phyloP scores from a whole-genome alignment of 202 grass and related monocot species.

The Zizania palustris region DNA sequence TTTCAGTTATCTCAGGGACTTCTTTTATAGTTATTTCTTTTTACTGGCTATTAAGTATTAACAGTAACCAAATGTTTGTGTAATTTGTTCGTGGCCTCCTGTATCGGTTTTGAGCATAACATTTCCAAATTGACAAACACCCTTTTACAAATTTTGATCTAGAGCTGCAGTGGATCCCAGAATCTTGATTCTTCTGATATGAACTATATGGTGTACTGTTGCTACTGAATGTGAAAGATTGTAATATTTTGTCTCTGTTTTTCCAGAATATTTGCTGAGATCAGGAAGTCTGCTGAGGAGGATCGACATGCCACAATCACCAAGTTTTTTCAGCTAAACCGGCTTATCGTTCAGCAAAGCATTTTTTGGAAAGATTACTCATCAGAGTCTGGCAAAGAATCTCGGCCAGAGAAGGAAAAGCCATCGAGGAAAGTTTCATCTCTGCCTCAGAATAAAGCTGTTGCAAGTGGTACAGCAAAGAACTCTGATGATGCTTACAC shows the following conservation, averaged over 20 bases:
- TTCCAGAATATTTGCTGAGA: constrained; percentile 83
- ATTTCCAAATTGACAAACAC: neutral
- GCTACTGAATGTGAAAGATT: neutral
- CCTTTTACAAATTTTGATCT: neutral
- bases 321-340: constrained; percentile 85
- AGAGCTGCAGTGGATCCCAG: neutral
- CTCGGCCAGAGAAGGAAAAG: constrained; percentile 62
- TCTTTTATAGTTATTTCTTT: neutral
- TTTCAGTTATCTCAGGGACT: constrained; percentile 8
- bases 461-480: constrained; percentile 46
- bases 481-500: constrained; percentile 46
- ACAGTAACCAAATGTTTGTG: neutral
- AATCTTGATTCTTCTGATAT: constrained; percentile 13
- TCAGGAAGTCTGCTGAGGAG: constrained; percentile 56
- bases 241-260: constrained; percentile 8
- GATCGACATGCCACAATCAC: constrained; percentile 66
- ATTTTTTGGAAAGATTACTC: constrained; percentile 59
- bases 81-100: neutral
- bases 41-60: neutral
- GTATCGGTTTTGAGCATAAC: neutral
- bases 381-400: constrained; percentile 50
- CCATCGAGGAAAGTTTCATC: constrained; percentile 55
- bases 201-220: neutral
- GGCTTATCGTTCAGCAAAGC: constrained; percentile 71
- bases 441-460: constrained; percentile 47